Evolutionary conservation across 2,329 filamentous ascomycete genomes (phyloP).

Genomic region (Biscogniauxia marginata): DNA sequence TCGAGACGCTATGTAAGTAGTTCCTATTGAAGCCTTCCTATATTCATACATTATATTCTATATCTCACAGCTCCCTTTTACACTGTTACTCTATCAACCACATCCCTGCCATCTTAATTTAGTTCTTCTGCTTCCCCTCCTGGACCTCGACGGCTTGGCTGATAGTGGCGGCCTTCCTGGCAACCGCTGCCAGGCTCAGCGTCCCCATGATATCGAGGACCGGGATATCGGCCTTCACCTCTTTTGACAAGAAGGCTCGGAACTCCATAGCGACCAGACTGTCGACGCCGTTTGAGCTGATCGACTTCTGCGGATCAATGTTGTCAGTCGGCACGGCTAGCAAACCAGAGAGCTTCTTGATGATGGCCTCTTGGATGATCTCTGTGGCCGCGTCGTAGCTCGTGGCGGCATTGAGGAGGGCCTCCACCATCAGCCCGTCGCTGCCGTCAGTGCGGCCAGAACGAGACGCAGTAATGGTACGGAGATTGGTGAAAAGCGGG

Average conservation of each 20-base stretch:
- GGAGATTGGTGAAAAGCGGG: neutral
- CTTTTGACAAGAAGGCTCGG: neutral
- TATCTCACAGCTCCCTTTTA: too few species aligned
- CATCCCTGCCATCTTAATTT: too few species aligned
- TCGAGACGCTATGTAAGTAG: too few species aligned
- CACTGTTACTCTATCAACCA: too few species aligned
- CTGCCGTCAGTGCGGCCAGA: neutral
- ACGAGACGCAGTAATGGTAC: neutral
- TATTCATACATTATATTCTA: too few species aligned
- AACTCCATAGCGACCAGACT: neutral
- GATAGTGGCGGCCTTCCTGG: neutral
- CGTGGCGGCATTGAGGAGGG: neutral
- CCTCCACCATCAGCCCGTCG: neutral
- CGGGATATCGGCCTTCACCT: neutral
- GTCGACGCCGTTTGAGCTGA: neutral
- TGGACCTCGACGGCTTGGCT: neutral
- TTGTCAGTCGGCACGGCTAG: neutral
- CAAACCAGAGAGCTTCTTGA: neutral
- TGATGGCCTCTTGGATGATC: neutral
- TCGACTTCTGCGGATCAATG: neutral
- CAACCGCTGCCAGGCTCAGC: neutral
- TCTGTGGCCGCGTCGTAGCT: neutral
- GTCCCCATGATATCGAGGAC: neutral
- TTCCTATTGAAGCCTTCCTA: too few species aligned
- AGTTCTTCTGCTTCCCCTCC: neutral